These are phyloP conservation scores for Calonectria ilicicola DNA, from an alignment of 2,329 filamentous ascomycete species.

Conservation along the genomic window DNA sequence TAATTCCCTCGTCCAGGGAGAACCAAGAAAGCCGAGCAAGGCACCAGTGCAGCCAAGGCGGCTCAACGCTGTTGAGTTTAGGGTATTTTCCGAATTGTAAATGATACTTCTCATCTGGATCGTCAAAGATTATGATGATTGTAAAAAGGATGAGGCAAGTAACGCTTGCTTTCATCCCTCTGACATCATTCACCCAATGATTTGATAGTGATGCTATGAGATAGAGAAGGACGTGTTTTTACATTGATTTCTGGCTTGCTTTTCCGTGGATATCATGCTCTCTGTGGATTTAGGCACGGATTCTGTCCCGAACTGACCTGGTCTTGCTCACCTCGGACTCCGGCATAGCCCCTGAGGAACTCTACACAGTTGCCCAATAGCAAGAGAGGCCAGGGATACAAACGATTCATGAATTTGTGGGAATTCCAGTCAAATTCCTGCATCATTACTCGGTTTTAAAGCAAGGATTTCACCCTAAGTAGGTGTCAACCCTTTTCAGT, in stretches of 20 bases:
- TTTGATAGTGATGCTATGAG: background rate
- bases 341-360: background rate
- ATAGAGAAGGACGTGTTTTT: too few relatives aligned
- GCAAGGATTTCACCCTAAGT: background rate
- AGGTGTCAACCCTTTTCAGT: background rate
- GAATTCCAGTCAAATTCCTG: background rate
- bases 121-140: background rate
- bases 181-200: background rate
- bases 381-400: background rate
- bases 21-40: background rate
- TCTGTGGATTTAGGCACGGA: background rate
- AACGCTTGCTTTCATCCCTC: too few relatives aligned
- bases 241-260: background rate
- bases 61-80: background rate
- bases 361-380: background rate
- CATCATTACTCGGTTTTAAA: background rate
- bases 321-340: background rate
- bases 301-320: background rate
- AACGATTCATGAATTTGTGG: background rate
- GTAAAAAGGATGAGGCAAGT: background rate
- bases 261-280: background rate
- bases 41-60: background rate
- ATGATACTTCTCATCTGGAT: background rate
- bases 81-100: background rate
- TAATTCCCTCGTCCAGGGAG: background rate